A percentile compares a stretch with the other conserved stretches of the same genome.
These are phyloP conservation scores for Trichoderma koningiopsis DNA, from an alignment of 2,329 filamentous ascomycete species.

Conservation along the genomic window DNA sequence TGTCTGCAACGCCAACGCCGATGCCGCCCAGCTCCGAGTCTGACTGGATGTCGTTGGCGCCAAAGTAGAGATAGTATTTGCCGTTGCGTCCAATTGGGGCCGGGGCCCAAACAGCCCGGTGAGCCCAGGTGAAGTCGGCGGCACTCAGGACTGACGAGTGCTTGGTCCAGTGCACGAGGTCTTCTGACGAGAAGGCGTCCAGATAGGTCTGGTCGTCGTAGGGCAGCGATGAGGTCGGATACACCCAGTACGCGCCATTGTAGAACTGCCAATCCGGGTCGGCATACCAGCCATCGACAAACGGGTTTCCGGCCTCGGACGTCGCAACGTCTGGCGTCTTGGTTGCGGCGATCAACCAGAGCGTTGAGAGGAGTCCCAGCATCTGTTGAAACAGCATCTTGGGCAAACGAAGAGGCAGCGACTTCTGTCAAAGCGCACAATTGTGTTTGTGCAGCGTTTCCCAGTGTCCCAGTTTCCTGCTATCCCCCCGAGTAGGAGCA, in stretches of 20 bases:
- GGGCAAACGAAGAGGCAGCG: background rate
- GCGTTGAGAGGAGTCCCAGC: background rate
- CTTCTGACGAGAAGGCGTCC: conserved; percentile 53
- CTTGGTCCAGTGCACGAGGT: conserved; percentile 53
- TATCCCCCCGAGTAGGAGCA: background rate
- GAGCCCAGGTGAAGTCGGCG: conserved; percentile 44
- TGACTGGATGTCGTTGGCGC: conserved; percentile 49
- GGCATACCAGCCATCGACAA: conserved; percentile 53
- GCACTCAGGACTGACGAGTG: conserved; percentile 46
- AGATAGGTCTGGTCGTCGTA: conserved; percentile 53
- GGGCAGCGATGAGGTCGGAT: conserved; percentile 47
- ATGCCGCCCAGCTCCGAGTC: conserved; percentile 43
- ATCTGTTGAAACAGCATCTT: conserved; percentile 10
- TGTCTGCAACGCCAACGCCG: conserved; percentile 40
- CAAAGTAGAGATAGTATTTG: conserved; percentile 54
- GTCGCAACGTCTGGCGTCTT: conserved; percentile 42
- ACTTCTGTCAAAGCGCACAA: background rate
- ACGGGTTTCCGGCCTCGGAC: conserved; percentile 49
- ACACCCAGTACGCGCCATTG: conserved; percentile 50
- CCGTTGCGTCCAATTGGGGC: conserved; percentile 47
- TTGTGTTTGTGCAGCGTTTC: background rate
- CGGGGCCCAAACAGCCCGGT: conserved; percentile 51
- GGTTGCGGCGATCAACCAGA: conserved; percentile 8
- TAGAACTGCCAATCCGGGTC: conserved; percentile 54
- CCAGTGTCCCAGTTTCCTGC: background rate